phyloP scores from a whole-genome alignment of 2,329 filamentous ascomycete species.

The Apiospora hydei region DNA sequence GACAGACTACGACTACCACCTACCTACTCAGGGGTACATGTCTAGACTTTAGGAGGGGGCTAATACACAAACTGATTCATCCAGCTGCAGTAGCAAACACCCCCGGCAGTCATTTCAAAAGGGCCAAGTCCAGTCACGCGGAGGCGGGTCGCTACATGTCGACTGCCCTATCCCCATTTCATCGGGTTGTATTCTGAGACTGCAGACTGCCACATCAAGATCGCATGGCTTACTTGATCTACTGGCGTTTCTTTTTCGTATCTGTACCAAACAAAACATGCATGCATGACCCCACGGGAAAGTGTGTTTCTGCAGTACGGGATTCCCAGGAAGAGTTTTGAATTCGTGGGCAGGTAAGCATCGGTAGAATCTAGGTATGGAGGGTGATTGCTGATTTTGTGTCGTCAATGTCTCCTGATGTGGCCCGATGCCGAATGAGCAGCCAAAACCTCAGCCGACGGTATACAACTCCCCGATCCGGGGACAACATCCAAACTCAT shows the following conservation, averaged over 20 bases:
- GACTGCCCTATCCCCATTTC: neutral
- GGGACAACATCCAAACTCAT: neutral
- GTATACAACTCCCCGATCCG: neutral
- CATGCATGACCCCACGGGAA: neutral
- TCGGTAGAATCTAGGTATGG: neutral
- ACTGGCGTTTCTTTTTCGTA: slow-evolving; percentile 8
- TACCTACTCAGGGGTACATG: slow-evolving; percentile 1
- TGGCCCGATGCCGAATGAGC: slow-evolving; percentile 11
- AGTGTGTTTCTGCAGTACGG: neutral
- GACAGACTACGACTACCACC: neutral
- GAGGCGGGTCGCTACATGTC: neutral
- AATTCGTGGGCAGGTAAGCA: neutral
- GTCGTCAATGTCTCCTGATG: slow-evolving; percentile 20
- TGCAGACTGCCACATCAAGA: neutral
- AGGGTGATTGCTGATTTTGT: neutral
- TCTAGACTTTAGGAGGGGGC: neutral
- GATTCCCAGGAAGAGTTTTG: neutral
- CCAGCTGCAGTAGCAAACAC: neutral
- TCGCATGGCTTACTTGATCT: neutral
- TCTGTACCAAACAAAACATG: neutral
- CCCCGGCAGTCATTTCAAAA: neutral
- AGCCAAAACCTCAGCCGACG: neutral
- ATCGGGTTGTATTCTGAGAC: neutral
- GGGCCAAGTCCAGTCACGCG: neutral
- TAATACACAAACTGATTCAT: slow-evolving; percentile 6